Evolutionary conservation across 306 rosid species (phyloP).

Genomic region (Pyrus betulifolia): DNA sequence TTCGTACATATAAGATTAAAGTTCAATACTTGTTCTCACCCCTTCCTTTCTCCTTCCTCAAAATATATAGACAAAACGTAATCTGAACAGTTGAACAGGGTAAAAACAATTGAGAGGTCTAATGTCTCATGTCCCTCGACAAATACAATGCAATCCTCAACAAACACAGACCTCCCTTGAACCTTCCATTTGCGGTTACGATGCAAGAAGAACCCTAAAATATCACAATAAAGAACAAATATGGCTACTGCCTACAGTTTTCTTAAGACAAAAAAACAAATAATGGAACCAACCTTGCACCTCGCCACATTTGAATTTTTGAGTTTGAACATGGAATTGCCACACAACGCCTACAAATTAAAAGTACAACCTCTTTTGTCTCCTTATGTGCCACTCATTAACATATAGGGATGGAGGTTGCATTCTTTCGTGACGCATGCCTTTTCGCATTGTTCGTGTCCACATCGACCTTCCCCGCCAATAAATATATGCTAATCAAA

Average conservation of each 20-base stretch:
- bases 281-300: background rate
- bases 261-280: background rate
- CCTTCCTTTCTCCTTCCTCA: background rate
- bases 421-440: background rate
- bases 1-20: background rate
- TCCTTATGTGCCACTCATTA: background rate
- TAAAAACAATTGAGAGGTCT: background rate
- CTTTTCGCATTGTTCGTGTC: background rate
- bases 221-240: background rate
- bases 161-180: background rate
- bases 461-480: constrained; percentile 7
- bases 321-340: background rate
- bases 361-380: background rate
- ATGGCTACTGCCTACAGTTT: background rate
- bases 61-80: background rate
- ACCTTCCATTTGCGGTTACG: background rate
- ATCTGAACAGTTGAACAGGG: background rate
- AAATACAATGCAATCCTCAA: background rate
- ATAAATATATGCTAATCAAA: background rate
- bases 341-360: background rate
- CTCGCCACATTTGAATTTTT: background rate
- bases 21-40: background rate
- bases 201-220: background rate
- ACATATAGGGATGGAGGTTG: background rate
- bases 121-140: background rate